phyloP scores from a whole-genome alignment of 305 asterid species.

The Striga hermonthica region DNA sequence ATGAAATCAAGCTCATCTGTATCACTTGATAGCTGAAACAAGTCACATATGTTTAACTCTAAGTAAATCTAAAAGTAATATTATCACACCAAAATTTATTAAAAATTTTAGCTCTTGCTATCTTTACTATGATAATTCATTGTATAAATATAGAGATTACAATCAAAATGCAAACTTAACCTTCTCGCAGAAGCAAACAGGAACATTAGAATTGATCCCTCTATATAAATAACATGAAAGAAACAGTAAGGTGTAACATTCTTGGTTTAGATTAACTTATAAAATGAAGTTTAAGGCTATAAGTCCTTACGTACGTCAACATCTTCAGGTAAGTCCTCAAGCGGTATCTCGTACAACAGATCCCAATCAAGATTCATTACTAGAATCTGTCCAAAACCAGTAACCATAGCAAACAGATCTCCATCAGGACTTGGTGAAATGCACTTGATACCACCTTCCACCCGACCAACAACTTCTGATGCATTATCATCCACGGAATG shows the following conservation, averaged over 20 bases:
- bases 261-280: conserved; percentile 20
- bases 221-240: conserved; percentile 23
- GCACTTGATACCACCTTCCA: conserved; percentile 92
- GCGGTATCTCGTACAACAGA: conserved; percentile 76
- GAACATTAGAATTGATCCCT: conserved; percentile 3
- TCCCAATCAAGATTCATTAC: conserved; percentile 98
- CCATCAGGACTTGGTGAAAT: conserved; percentile 98
- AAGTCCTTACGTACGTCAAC: conserved; percentile 82
- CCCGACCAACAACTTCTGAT: conserved; percentile 79
- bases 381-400: conserved; percentile 84
- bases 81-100: not conserved
- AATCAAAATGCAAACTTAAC: too few relatives aligned
- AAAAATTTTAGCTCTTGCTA: too few relatives aligned
- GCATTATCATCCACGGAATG: conserved; percentile 54
- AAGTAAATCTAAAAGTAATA: too few relatives aligned
- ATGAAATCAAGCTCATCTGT: not conserved
- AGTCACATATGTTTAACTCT: not conserved
- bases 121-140: too few relatives aligned
- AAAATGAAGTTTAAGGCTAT: conserved; percentile 38
- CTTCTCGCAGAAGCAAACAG: conserved; percentile 5
- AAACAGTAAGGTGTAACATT: not conserved
- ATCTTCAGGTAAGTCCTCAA: conserved; percentile 72
- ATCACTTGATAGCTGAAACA: not conserved
- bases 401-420: conserved; percentile 71
- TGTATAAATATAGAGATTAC: too few relatives aligned